These are phyloP conservation scores for Aureobasidium mangrovei DNA, from an alignment of 2,329 filamentous ascomycete genomes.

Conservation along the genomic window DNA sequence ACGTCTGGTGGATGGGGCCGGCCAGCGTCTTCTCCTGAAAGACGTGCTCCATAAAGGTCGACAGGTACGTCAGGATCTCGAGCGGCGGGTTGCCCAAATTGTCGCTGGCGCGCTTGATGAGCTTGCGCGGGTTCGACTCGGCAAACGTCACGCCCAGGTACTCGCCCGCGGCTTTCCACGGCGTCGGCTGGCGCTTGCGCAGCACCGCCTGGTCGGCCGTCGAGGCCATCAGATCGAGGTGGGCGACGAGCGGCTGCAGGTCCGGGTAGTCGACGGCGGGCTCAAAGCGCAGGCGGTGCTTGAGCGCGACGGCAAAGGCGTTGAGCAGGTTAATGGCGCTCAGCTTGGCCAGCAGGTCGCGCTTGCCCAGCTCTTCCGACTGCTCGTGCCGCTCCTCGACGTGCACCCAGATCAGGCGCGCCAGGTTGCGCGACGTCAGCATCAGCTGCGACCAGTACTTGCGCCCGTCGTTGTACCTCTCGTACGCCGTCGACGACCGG, in stretches of 20 bases:
- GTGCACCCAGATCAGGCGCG: conserved; percentile 77
- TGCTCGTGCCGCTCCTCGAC: conserved; percentile 51
- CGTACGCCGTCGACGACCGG: conserved; percentile 67
- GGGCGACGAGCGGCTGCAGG: conserved; percentile 57
- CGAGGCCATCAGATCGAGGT: conserved; percentile 66
- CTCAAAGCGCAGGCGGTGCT: conserved; percentile 77
- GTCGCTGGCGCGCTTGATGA: conserved; percentile 61
- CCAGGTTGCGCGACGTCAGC: conserved; percentile 48
- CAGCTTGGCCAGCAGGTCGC: conserved; percentile 62
- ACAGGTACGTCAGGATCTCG: conserved; percentile 68
- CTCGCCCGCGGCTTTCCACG: conserved; percentile 42
- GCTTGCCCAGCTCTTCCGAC: conserved; percentile 42
- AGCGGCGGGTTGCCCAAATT: conserved; percentile 77
- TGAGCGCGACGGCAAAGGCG: conserved; percentile 67
- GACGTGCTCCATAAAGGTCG: conserved; percentile 55
- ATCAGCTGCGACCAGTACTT: conserved; percentile 55
- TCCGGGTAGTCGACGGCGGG: conserved; percentile 71
- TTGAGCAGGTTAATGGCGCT: conserved; percentile 69
- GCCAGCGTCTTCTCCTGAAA: conserved; percentile 48
- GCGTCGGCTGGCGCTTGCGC: conserved; percentile 24
- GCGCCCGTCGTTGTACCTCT: conserved; percentile 51
- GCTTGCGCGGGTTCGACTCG: conserved; percentile 67
- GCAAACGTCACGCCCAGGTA: conserved; percentile 71
- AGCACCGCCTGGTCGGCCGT: conserved; percentile 39
- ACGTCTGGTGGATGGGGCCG: conserved; percentile 51